A percentile compares a stretch with the other conserved stretches of the same genome.
Evolutionary conservation across 2,329 filamentous ascomycete genomes (phyloP).

Genomic region (Plenodomus biglobosus): DNA sequence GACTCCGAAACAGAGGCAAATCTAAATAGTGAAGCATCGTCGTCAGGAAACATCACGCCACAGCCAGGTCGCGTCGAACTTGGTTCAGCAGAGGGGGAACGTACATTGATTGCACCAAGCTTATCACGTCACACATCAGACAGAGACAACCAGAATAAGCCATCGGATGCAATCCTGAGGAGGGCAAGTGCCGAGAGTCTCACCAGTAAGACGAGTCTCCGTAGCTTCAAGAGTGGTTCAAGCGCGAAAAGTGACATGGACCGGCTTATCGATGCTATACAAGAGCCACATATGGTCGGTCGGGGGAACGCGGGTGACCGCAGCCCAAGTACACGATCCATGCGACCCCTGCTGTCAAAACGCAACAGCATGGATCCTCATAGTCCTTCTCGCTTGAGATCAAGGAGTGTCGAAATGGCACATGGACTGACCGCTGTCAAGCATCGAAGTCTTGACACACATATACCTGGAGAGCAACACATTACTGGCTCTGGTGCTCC

Average conservation of each 20-base stretch:
- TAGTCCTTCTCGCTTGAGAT: slow-evolving; percentile 15
- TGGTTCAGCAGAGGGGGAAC: slow-evolving; percentile 51
- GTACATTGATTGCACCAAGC: slow-evolving; percentile 58
- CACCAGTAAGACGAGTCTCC: slow-evolving; percentile 54
- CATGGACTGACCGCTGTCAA: slow-evolving; percentile 21
- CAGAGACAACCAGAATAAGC: neutral
- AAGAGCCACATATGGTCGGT: slow-evolving; percentile 54
- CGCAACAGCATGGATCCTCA: slow-evolving; percentile 26
- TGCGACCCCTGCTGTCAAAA: slow-evolving; percentile 29
- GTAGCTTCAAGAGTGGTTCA: slow-evolving; percentile 51
- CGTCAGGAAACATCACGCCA: slow-evolving; percentile 27
- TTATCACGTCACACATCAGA: slow-evolving; percentile 28
- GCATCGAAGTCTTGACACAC: slow-evolving; percentile 48
- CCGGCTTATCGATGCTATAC: slow-evolving; percentile 70
- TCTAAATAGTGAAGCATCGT: slow-evolving; percentile 4
- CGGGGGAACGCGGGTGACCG: slow-evolving; percentile 15
- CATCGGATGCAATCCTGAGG: slow-evolving; percentile 8
- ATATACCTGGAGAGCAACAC: slow-evolving; percentile 43
- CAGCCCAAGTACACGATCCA: slow-evolving; percentile 26
- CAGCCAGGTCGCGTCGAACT: slow-evolving; percentile 8
- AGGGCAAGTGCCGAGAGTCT: slow-evolving; percentile 48
- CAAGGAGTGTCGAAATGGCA: slow-evolving; percentile 30
- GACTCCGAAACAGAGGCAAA: slow-evolving; percentile 29
- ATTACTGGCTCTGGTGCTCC: slow-evolving; percentile 47
- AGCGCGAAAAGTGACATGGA: slow-evolving; percentile 66